These are phyloP conservation scores for Isoetes engelmannii DNA, from an alignment of 83 land plant species.

Conservation along the genomic window DNA sequence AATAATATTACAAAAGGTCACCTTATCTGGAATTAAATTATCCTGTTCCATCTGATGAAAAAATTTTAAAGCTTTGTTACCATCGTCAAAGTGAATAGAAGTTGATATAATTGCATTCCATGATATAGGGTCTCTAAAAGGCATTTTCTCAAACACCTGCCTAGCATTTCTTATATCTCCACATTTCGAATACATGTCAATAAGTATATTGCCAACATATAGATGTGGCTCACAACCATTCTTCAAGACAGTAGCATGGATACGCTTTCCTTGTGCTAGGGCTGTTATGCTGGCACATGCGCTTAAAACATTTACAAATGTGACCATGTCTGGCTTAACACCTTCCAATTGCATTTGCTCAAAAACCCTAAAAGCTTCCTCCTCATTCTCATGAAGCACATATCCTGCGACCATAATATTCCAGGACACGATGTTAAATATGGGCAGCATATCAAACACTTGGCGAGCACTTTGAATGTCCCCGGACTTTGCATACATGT, in stretches of 20 bases:
- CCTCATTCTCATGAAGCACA: no score
- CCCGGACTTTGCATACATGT: no score
- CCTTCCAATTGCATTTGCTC: no score
- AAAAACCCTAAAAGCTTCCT: no score
- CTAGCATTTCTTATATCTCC: neutral
- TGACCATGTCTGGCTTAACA: no score
- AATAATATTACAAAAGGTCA: neutral
- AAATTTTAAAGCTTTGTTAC: neutral
- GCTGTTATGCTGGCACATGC: slow-evolving; percentile 3
- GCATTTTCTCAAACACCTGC: slow-evolving; percentile 4
- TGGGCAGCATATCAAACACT: no score
- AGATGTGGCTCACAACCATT: neutral
- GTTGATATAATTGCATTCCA: slow-evolving; percentile 12
- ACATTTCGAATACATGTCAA: slow-evolving; percentile 1
- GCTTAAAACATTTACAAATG: no score
- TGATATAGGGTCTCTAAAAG: neutral
- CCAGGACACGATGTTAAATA: no score
- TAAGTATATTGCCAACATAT: neutral
- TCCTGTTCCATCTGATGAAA: slow-evolving; percentile 1
- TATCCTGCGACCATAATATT: no score
- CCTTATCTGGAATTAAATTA: neutral
- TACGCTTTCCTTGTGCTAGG: neutral
- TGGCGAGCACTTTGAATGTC: no score
- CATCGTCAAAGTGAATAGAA: slow-evolving; percentile 4
- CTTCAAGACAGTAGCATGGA: neutral